Conservation (phyloP, 108 stramenopile genomes). For the Cyclotella sp. region DNA sequence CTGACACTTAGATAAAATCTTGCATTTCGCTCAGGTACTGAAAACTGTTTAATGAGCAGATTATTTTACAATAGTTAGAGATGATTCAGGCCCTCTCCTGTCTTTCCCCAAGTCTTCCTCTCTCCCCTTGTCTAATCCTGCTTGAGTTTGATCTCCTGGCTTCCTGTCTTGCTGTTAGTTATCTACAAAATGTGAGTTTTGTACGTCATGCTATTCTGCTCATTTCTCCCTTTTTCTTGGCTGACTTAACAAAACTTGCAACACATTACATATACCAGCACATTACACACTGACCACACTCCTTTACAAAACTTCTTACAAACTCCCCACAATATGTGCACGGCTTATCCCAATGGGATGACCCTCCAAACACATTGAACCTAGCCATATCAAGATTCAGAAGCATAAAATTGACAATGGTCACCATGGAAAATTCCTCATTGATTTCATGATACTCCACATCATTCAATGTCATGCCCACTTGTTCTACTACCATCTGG, state of each 20-base stretch:
- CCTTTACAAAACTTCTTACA: conserved; percentile 83
- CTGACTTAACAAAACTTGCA: conserved; percentile 93
- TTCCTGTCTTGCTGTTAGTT: no score
- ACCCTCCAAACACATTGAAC: conserved; percentile 94
- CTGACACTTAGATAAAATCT: no score
- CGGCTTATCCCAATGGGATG: conserved; percentile 97
- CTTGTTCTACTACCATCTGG: conserved; percentile 82
- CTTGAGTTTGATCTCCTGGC: no score
- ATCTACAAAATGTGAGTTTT: no score
- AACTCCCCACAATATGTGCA: conserved; percentile 90
- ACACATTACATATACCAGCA: conserved; percentile 98
- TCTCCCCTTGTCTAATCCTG: no score
- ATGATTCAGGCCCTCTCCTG: no score
- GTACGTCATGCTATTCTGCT: no score
- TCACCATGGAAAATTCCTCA: conserved; percentile 97
- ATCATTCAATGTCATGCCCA: conserved; percentile 78
- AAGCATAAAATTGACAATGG: conserved; percentile 89
- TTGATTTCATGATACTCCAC: conserved; percentile 98
- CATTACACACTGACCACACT: conserved; percentile 89
- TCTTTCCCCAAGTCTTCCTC: no score
- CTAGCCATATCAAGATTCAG: conserved; percentile 77
- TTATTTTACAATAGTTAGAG: no score
- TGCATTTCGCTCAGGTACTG: no score
- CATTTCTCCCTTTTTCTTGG: no score
- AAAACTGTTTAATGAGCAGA: no score